These are phyloP conservation scores for Hippophae tibetana DNA, from an alignment of 306 rosid species.

Conservation along the genomic window DNA sequence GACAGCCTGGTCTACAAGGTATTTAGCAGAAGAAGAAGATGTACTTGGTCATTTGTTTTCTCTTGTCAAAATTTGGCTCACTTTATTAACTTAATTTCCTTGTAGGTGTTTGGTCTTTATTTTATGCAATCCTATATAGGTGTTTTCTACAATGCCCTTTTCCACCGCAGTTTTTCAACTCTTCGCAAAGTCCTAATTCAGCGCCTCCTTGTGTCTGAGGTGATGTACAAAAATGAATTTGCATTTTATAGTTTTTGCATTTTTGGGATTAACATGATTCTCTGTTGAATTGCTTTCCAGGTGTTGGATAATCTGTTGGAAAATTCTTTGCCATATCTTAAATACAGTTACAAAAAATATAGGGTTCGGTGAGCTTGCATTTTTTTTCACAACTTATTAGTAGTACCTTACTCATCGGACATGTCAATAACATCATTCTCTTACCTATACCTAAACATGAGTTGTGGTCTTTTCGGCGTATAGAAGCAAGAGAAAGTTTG, in stretches of 20 bases:
- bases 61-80: conserved; percentile 7
- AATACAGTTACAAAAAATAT: conserved; percentile 75
- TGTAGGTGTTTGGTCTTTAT: conserved; percentile 92
- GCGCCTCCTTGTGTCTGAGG: conserved; percentile 95
- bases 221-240: conserved; percentile 15
- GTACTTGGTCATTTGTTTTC: background rate
- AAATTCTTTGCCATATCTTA: conserved; percentile 73
- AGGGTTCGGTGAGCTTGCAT: conserved; percentile 55
- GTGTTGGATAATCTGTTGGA: conserved; percentile 85
- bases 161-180: conserved; percentile 80
- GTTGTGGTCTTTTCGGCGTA: conserved; percentile 23
- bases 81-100: conserved; percentile 18
- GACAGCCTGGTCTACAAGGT: conserved; percentile 99
- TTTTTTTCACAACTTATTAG: background rate
- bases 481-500: conserved; percentile 57
- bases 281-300: conserved; percentile 34
- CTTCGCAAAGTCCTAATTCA: conserved; percentile 85
- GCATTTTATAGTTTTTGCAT: conserved; percentile 6
- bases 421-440: background rate
- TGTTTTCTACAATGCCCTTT: conserved; percentile 82
- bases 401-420: background rate
- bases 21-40: conserved; percentile 12
- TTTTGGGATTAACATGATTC: conserved; percentile 9
- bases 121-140: conserved; percentile 98
- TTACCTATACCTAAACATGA: conserved; percentile 16